Evolutionary conservation across 768 basidiomycete genomes (phyloP).

Genomic region (Pisolithus tinctorius): DNA sequence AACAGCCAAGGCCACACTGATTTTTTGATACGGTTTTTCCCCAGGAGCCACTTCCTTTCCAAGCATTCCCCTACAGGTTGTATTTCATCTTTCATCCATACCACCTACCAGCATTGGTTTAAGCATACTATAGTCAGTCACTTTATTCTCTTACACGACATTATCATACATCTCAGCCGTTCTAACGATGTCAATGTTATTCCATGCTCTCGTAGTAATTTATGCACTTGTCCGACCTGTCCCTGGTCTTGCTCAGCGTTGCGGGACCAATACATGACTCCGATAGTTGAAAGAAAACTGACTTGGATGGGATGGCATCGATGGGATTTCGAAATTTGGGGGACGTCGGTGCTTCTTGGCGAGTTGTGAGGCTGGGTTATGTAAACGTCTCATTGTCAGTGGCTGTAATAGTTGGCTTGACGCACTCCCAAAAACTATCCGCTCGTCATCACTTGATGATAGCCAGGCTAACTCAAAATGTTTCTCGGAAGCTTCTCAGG

Average conservation of each 20-base stretch:
- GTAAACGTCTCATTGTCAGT: background rate
- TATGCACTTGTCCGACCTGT: background rate
- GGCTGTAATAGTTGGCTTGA: too few species aligned
- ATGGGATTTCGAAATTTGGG: too few species aligned
- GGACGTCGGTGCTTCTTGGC: too few species aligned
- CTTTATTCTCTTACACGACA: conserved; percentile 15
- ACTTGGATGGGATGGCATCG: too few species aligned
- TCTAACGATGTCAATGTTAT: background rate
- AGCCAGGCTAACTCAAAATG: conserved; percentile 33
- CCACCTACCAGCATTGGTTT: conserved; percentile 24
- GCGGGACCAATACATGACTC: too few species aligned
- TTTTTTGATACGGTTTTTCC: conserved; percentile 6
- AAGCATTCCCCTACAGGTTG: conserved; percentile 9
- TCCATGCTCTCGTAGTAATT: background rate
- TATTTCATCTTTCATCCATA: conserved; percentile 18
- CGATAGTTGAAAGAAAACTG: too few species aligned
- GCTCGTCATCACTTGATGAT: conserved; percentile 23
- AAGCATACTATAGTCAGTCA: conserved; percentile 25
- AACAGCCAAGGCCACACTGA: conserved; percentile 8
- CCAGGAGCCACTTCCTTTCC: conserved; percentile 1
- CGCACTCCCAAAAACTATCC: too few species aligned
- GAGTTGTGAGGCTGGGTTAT: background rate
- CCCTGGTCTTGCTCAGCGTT: background rate
- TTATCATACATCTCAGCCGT: conserved; percentile 10
- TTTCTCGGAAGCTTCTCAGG: conserved; percentile 30